These are phyloP conservation scores for Macrolepiota dolichaula DNA, from an alignment of 768 basidiomycete species.

Conservation along the genomic window DNA sequence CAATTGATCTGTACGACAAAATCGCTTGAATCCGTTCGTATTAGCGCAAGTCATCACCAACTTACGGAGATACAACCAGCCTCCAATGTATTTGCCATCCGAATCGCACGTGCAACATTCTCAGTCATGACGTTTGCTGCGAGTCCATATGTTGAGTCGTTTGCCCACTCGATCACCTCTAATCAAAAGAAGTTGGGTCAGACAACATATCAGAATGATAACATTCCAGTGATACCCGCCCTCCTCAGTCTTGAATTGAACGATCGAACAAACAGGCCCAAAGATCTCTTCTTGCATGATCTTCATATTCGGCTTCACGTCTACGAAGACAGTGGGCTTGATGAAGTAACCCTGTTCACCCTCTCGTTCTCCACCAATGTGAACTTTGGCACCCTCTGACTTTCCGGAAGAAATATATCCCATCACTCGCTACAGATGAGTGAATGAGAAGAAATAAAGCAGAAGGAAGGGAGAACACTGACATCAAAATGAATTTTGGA, in stretches of 20 bases:
- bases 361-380: conserved; percentile 61
- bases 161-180: conserved; percentile 60
- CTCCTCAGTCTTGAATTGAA: conserved; percentile 70
- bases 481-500: conserved; percentile 67
- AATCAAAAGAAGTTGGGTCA: background rate
- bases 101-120: conserved; percentile 63
- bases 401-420: conserved; percentile 76
- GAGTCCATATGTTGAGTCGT: conserved; percentile 77
- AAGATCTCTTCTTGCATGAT: conserved; percentile 79
- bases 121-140: conserved; percentile 74
- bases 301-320: conserved; percentile 65
- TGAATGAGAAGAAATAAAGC: background rate
- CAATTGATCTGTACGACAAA: conserved; percentile 37
- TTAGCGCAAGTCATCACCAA: conserved; percentile 44
- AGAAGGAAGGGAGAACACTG: conserved; percentile 15
- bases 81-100: conserved; percentile 60
- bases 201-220: background rate
- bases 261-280: conserved; percentile 74
- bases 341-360: conserved; percentile 58
- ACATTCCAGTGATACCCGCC: conserved; percentile 13
- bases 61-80: conserved; percentile 63
- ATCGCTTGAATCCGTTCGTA: conserved; percentile 63
- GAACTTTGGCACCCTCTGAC: conserved; percentile 64
- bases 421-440: conserved; percentile 61
- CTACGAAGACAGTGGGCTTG: conserved; percentile 71